These are phyloP conservation scores for Aspergillus sp. DNA, from an alignment of 2,329 filamentous ascomycete genomes.

Conservation along the genomic window DNA sequence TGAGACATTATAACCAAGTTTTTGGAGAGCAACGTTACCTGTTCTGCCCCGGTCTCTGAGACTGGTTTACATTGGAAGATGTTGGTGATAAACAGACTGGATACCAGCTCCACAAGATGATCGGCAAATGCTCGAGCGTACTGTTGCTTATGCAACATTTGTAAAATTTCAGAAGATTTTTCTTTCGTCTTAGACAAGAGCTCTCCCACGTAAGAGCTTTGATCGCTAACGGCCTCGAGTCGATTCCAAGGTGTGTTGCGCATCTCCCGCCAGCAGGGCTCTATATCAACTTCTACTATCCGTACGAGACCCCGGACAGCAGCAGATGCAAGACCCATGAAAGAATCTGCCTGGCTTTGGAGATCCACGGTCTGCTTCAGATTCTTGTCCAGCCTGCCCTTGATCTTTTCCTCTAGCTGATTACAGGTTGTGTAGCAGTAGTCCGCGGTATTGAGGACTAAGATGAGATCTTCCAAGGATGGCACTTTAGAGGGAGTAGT, in stretches of 20 bases:
- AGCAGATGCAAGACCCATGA: slow-evolving; percentile 89
- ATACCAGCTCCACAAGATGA: slow-evolving; percentile 85
- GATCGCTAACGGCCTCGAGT: slow-evolving; percentile 88
- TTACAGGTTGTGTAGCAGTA: slow-evolving; percentile 94
- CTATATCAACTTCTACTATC: slow-evolving; percentile 75
- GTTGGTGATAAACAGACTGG: slow-evolving; percentile 72
- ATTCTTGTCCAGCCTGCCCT: slow-evolving; percentile 78
- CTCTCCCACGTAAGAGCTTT: slow-evolving; percentile 86
- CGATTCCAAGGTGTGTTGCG: slow-evolving; percentile 91
- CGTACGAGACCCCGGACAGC: slow-evolving; percentile 80
- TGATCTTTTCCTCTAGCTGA: slow-evolving; percentile 92
- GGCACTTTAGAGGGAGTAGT: slow-evolving; percentile 49
- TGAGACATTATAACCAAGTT: not conserved
- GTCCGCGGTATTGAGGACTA: slow-evolving; percentile 93
- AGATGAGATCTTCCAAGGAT: slow-evolving; percentile 67
- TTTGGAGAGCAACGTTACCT: slow-evolving; percentile 46
- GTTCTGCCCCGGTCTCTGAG: slow-evolving; percentile 89
- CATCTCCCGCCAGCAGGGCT: slow-evolving; percentile 94
- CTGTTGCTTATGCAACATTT: slow-evolving; percentile 78
- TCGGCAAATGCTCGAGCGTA: slow-evolving; percentile 94
- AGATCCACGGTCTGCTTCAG: slow-evolving; percentile 74
- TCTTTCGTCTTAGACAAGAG: slow-evolving; percentile 69
- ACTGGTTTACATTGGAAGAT: slow-evolving; percentile 87
- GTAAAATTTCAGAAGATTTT: slow-evolving; percentile 69
- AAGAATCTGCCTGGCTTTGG: slow-evolving; percentile 88